Conservation (phyloP, 495 filamentous ascomycete species). For the Talaromyces ruber region DNA sequence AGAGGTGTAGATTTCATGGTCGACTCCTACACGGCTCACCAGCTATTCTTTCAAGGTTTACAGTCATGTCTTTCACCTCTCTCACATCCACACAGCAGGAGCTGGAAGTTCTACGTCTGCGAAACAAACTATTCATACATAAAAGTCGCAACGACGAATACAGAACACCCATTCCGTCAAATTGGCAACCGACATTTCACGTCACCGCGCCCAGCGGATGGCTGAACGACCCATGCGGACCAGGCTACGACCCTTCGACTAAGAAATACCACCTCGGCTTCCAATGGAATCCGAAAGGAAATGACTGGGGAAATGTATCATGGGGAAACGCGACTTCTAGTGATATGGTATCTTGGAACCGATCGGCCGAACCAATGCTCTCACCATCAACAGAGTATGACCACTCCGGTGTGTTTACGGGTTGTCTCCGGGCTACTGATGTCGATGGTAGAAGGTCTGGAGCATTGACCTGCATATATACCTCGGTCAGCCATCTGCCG, state of each 20-base stretch:
- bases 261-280: slow-evolving; percentile 32
- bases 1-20: neutral
- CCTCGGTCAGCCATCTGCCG: slow-evolving; percentile 41
- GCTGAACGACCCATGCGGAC: slow-evolving; percentile 51
- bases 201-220: slow-evolving; percentile 43
- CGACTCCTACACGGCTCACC: neutral
- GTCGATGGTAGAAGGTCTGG: slow-evolving; percentile 27
- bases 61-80: neutral
- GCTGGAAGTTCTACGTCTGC: neutral
- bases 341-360: slow-evolving; percentile 34
- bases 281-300: slow-evolving; percentile 39
- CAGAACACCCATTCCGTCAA: neutral
- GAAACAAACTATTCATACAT: neutral
- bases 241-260: slow-evolving; percentile 43
- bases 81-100: neutral
- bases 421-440: slow-evolving; percentile 36
- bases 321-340: slow-evolving; percentile 35
- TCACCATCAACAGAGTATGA: slow-evolving; percentile 36
- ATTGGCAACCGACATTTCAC: slow-evolving; percentile 42
- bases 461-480: slow-evolving; percentile 40
- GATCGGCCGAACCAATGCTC: slow-evolving; percentile 24
- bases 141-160: neutral
- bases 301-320: slow-evolving; percentile 37
- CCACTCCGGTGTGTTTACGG: slow-evolving; percentile 42
- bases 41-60: neutral